These are phyloP conservation scores for Starmerella stigmatis DNA, from an alignment of 805 yeast genomes.

Conservation along the genomic window DNA sequence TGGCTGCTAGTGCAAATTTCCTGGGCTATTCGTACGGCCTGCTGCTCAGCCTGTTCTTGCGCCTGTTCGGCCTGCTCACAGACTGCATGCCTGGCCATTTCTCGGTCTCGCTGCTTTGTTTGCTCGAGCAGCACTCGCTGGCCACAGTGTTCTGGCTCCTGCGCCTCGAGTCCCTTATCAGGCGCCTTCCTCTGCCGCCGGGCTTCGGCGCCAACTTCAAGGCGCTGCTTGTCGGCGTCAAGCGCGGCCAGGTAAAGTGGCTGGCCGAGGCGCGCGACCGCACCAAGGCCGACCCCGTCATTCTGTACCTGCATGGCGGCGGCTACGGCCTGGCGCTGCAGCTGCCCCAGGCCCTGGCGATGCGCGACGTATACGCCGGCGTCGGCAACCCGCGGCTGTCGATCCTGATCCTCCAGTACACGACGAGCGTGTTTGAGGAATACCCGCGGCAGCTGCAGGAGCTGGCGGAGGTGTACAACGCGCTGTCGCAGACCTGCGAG, in stretches of 20 bases:
- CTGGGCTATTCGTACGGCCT: too few species aligned
- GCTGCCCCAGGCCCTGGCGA: conserved; percentile 1
- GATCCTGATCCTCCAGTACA: conserved; percentile 25
- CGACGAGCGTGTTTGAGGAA: conserved; percentile 14
- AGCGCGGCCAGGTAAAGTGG: conserved; percentile 6
- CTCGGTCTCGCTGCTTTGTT: too few species aligned
- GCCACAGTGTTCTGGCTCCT: neutral
- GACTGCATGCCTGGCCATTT: too few species aligned
- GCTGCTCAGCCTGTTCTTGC: too few species aligned
- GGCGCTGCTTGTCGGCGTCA: neutral
- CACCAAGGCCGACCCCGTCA: conserved; percentile 16
- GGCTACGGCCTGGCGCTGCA: conserved; percentile 11
- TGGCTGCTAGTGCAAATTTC: too few species aligned
- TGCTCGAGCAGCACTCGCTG: neutral
- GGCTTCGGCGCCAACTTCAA: neutral
- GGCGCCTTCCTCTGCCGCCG: neutral
- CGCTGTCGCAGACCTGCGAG: conserved; percentile 17
- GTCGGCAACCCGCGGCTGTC: conserved; percentile 19
- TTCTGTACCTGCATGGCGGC: conserved; percentile 22
- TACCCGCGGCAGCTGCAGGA: conserved; percentile 25
- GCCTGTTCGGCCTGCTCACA: too few species aligned
- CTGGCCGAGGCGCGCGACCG: conserved; percentile 15
- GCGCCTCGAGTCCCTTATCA: neutral
- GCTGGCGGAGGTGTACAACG: conserved; percentile 17
- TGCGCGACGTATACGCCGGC: neutral